These are phyloP conservation scores for Mrakia hoshinonis DNA, from an alignment of 768 basidiomycete species.

Conservation along the genomic window DNA sequence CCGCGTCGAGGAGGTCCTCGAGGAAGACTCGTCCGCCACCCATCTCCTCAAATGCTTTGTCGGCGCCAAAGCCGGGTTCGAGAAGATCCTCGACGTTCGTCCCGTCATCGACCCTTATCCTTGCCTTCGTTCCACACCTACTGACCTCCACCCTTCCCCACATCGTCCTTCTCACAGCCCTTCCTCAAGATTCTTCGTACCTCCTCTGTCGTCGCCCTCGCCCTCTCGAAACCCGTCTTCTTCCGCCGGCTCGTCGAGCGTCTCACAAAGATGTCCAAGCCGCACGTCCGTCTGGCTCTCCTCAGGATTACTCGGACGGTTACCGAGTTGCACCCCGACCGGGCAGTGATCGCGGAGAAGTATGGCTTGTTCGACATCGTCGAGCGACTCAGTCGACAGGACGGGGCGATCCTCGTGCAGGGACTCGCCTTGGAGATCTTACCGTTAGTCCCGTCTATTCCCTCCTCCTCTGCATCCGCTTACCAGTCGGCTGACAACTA, in stretches of 20 bases:
- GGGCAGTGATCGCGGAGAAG: constrained; percentile 66
- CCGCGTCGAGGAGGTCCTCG: constrained; percentile 79
- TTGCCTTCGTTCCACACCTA: too few relatives aligned
- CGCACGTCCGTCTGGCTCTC: constrained; percentile 82
- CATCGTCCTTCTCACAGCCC: constrained; percentile 23
- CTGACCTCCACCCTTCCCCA: background rate
- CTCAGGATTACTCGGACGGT: constrained; percentile 73
- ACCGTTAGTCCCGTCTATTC: constrained; percentile 19
- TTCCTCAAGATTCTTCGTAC: constrained; percentile 80
- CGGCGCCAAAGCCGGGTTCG: constrained; percentile 63
- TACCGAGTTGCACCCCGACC: constrained; percentile 83
- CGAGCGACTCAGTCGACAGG: constrained; percentile 66
- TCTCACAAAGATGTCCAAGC: constrained; percentile 57
- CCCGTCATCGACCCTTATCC: constrained; percentile 44
- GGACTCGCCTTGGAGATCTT: constrained; percentile 47
- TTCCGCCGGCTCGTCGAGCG: constrained; percentile 81
- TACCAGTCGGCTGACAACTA: background rate
- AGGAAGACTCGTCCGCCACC: constrained; percentile 58
- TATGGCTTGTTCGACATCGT: constrained; percentile 77
- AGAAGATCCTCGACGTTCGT: constrained; percentile 64
- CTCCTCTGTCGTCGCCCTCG: constrained; percentile 63
- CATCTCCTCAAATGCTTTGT: constrained; percentile 70
- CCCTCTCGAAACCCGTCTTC: constrained; percentile 70
- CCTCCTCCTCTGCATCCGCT: background rate
- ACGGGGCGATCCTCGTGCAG: constrained; percentile 81